Percentiles rank a stretch among this genome's conserved stretches.
Conservation (phyloP, 139 green algal species). For the Chlamydomonas eustigma region DNA sequence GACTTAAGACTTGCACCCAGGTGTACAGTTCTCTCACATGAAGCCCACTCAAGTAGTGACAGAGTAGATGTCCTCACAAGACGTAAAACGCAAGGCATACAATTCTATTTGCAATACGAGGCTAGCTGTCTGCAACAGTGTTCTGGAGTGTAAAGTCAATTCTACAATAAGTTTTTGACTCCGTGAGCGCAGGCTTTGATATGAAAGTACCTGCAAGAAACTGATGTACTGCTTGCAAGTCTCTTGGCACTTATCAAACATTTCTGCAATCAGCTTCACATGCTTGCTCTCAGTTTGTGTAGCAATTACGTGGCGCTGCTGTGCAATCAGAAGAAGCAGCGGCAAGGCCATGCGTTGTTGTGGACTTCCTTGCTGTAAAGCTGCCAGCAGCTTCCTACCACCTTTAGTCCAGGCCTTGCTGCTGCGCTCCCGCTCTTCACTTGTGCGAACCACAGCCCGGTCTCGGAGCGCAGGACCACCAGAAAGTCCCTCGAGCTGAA, state of each 20-base stretch:
- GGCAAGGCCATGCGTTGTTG: constrained; percentile 56
- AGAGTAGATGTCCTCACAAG: too few relatives aligned
- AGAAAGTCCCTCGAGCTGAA: not conserved
- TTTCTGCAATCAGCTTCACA: constrained; percentile 78
- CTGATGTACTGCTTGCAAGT: constrained; percentile 32
- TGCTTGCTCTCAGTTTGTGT: constrained; percentile 54
- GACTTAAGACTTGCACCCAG: too few relatives aligned
- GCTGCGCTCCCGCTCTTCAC: constrained; percentile 3
- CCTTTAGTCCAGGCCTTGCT: constrained; percentile 18
- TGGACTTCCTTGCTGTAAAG: constrained; percentile 10
- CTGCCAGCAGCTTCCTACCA: constrained; percentile 13
- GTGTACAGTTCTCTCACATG: too few relatives aligned
- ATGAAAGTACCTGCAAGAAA: constrained; percentile 15
- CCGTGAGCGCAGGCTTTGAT: not conserved
- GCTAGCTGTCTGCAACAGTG: too few relatives aligned
- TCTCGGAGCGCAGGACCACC: constrained; percentile 5
- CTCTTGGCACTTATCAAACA: constrained; percentile 77
- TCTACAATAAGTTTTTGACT: constrained; percentile 24
- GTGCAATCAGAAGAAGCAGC: constrained; percentile 69
- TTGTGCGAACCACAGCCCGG: not conserved
- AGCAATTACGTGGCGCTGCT: constrained; percentile 68
- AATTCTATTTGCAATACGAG: too few relatives aligned
- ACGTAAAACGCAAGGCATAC: too few relatives aligned
- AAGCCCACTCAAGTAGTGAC: too few relatives aligned
- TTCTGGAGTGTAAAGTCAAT: too few relatives aligned